These are phyloP conservation scores for Zasmidium citrigriseum DNA, from an alignment of 2,329 filamentous ascomycete species.

Conservation along the genomic window DNA sequence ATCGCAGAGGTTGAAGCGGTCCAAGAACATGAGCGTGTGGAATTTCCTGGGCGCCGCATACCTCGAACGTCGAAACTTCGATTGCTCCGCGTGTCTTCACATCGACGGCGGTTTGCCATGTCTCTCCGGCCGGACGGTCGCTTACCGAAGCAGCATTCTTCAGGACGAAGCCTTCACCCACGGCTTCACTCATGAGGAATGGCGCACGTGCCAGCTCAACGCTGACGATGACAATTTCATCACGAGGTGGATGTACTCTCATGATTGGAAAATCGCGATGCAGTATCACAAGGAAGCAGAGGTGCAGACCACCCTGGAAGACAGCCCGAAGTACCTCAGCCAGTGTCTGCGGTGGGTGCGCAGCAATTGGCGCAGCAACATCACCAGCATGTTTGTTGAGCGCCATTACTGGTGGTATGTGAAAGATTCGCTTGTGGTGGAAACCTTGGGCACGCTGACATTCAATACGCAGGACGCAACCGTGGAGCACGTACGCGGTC, in stretches of 20 bases:
- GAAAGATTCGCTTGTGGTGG: slow-evolving; percentile 14
- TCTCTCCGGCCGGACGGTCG: slow-evolving; percentile 90
- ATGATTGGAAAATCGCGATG: slow-evolving; percentile 92
- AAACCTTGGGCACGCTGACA: slow-evolving; percentile 10
- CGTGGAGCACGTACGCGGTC: slow-evolving; percentile 90
- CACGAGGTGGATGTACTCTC: slow-evolving; percentile 89
- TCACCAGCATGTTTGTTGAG: slow-evolving; percentile 84
- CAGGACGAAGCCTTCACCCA: slow-evolving; percentile 82
- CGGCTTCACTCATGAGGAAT: slow-evolving; percentile 88
- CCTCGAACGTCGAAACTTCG: slow-evolving; percentile 91
- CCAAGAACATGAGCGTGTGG: slow-evolving; percentile 66
- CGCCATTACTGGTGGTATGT: slow-evolving; percentile 85
- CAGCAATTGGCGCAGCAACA: slow-evolving; percentile 97
- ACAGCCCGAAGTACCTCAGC: slow-evolving; percentile 83
- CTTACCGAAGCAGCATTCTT: slow-evolving; percentile 86
- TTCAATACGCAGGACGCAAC: slow-evolving; percentile 69
- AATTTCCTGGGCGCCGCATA: slow-evolving; percentile 92
- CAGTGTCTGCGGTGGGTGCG: slow-evolving; percentile 94
- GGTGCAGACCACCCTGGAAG: slow-evolving; percentile 89
- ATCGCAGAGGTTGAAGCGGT: slow-evolving; percentile 80
- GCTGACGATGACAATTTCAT: slow-evolving; percentile 99
- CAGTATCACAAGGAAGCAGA: slow-evolving; percentile 91
- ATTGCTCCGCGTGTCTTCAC: slow-evolving; percentile 92
- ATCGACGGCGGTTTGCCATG: slow-evolving; percentile 96
- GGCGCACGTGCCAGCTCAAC: slow-evolving; percentile 85